A percentile compares a stretch with the other conserved stretches of the same genome.
Conservation (phyloP, 371 early-diverging fungal genomes). For the Mucor piriformis region DNA sequence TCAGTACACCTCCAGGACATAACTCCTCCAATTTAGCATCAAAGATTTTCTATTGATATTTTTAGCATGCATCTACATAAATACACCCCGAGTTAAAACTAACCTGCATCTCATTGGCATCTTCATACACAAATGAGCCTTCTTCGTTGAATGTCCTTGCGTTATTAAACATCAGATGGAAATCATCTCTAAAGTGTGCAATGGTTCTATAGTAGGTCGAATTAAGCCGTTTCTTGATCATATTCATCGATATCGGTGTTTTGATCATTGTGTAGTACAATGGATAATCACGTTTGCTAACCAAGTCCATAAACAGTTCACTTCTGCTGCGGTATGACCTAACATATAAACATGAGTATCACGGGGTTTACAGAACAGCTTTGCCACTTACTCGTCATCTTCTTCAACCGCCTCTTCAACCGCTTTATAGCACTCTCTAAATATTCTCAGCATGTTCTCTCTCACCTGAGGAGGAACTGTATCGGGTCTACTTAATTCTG, state of each 20-base stretch:
- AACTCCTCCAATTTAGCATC: conserved; percentile 28
- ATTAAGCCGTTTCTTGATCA: conserved; percentile 67
- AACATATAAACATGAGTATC: neutral
- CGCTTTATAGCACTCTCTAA: conserved; percentile 54
- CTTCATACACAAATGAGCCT: conserved; percentile 78
- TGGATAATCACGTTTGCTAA: conserved; percentile 78
- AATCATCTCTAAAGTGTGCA: conserved; percentile 62
- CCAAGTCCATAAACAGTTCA: conserved; percentile 76
- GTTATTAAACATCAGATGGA: conserved; percentile 79
- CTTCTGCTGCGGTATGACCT: conserved; percentile 51
- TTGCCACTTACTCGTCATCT: conserved; percentile 44
- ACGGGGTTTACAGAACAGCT: neutral
- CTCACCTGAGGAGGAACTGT: conserved; percentile 46
- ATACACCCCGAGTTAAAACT: neutral
- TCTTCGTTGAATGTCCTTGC: conserved; percentile 83
- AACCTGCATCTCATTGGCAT: conserved; percentile 66
- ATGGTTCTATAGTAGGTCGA: conserved; percentile 57
- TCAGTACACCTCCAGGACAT: conserved; percentile 30
- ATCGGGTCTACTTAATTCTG: conserved; percentile 26
- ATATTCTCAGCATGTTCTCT: conserved; percentile 49
- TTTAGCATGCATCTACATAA: neutral
- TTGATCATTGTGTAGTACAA: conserved; percentile 85
- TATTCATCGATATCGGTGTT: conserved; percentile 79
- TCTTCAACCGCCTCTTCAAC: conserved; percentile 60
- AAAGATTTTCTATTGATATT: conserved; percentile 23